These are phyloP conservation scores for Fulvia fulva DNA, from an alignment of 2,329 filamentous ascomycete species.

Conservation along the genomic window DNA sequence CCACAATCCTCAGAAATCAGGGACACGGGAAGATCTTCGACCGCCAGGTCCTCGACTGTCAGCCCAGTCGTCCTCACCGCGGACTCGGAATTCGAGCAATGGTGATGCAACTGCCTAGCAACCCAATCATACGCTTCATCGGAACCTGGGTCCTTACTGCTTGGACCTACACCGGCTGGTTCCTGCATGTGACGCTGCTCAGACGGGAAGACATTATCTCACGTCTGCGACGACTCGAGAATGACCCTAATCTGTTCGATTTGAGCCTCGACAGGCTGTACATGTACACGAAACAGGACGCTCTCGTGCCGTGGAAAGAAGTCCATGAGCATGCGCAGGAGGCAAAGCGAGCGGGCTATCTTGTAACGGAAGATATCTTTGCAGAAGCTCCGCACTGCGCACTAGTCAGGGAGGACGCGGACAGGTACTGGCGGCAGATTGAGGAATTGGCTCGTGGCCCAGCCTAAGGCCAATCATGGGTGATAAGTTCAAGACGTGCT, in stretches of 20 bases:
- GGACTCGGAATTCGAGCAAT: background rate
- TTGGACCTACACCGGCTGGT: background rate
- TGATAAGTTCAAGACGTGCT: background rate
- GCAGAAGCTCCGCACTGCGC: constrained; percentile 58
- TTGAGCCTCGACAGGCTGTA: constrained; percentile 46
- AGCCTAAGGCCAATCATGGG: background rate
- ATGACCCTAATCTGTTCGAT: constrained; percentile 13
- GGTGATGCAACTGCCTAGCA: constrained; percentile 1
- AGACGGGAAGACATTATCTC: constrained; percentile 9
- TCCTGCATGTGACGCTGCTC: background rate
- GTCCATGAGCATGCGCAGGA: constrained; percentile 53
- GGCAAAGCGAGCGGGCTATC: constrained; percentile 48
- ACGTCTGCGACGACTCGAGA: constrained; percentile 9
- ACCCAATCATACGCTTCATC: background rate
- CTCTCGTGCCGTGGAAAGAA: constrained; percentile 54
- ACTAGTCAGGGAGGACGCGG: constrained; percentile 55
- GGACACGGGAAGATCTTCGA: constrained; percentile 4
- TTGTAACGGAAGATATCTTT: constrained; percentile 51
- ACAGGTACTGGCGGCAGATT: constrained; percentile 54
- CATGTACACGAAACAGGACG: constrained; percentile 56
- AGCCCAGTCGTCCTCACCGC: background rate
- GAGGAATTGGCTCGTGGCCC: background rate
- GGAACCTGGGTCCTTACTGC: background rate
- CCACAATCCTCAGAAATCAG: constrained; percentile 6
- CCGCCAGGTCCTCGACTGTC: constrained; percentile 3